Evolutionary conservation across 2,329 filamentous ascomycete species (phyloP), one percentile per base, ranked within the genome.

Genomic region (Penicillium digitatum): DNA sequence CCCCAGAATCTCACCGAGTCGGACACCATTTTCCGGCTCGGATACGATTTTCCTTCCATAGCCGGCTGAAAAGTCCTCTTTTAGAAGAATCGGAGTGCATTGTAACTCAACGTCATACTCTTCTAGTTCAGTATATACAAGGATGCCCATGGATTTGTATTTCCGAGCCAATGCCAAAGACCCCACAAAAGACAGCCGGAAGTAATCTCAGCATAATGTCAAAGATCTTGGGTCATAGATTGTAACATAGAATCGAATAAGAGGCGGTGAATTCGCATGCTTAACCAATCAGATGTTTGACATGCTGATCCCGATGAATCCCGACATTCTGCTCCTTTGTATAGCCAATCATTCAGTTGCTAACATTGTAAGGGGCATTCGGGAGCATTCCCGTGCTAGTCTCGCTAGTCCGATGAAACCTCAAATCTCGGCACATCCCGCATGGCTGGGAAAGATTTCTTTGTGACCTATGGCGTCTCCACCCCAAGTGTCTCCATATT

Each of bases 11-110:
- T 38, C 16, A 37, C 31, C 29, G 31, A 37, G 9, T 45, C 31
- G 49, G 49, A 31, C 40, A 52, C 40, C 32, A 38, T 52, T 52
- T 46, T 26, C 49, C 49, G 49, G 12, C 18, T 31, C 49, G 49
- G 49, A 31, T 11, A 52, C n/a, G 26, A 52, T 38, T 20, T 52
- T 52, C 40, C 49, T 51, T 51, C 39, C 10, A 46, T 31, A 44
- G 26, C 26, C 42, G n/a, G 26, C 5, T 5, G 7, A 18, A 29
- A 20, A 29, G 2, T 6, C 14, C 14, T 0, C 14, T 3, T 26
- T 26, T 1, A 6, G 38, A 5, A n/a, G 14, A 1, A 11, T 26
- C 8, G 38, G 12, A 2, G 22, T n/a, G 14, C 7, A 40, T 16
- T 16, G 5, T 8, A n/a, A 35, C 6, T 8, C 16, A 9, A n/a